Conservation (phyloP, 495 filamentous ascomycete genomes). For the Pyronema omphalodes region DNA sequence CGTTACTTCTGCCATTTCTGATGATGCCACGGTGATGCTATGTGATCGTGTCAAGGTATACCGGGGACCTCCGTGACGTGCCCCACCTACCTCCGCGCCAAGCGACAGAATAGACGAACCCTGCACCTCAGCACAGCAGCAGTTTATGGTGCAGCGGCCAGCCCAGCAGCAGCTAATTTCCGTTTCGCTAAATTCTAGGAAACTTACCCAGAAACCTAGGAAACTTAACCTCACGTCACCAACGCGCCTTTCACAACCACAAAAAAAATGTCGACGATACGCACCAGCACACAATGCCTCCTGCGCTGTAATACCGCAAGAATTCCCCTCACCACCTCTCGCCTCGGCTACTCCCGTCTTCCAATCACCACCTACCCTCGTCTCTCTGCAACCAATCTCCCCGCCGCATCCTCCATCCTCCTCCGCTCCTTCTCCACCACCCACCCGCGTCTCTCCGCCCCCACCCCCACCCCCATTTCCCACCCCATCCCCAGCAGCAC, state of each 20-base stretch:
- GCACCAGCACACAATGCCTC: background rate
- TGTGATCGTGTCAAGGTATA: no score
- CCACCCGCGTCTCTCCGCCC: background rate
- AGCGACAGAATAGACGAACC: no score
- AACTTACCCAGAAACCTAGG: background rate
- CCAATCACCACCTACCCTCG: background rate
- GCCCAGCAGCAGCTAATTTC: background rate
- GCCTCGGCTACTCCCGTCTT: background rate
- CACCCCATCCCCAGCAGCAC: background rate
- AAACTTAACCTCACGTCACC: background rate
- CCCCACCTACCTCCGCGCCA: no score
- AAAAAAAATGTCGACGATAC: background rate
- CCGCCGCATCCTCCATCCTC: background rate
- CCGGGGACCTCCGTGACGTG: no score
- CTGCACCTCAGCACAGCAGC: no score
- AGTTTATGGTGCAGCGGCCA: no score
- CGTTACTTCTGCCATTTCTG: conserved; percentile 15
- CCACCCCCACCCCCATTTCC: conserved; percentile 1
- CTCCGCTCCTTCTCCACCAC: conserved; percentile 3
- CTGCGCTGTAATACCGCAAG: background rate
- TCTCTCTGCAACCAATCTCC: background rate
- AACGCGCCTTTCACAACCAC: background rate
- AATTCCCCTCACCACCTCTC: background rate
- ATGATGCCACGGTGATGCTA: conserved; percentile 1
- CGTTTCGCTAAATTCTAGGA: background rate